These are phyloP conservation scores for Pythium sukuiense DNA, from an alignment of 352 stramenopile genomes.

Conservation along the genomic window DNA sequence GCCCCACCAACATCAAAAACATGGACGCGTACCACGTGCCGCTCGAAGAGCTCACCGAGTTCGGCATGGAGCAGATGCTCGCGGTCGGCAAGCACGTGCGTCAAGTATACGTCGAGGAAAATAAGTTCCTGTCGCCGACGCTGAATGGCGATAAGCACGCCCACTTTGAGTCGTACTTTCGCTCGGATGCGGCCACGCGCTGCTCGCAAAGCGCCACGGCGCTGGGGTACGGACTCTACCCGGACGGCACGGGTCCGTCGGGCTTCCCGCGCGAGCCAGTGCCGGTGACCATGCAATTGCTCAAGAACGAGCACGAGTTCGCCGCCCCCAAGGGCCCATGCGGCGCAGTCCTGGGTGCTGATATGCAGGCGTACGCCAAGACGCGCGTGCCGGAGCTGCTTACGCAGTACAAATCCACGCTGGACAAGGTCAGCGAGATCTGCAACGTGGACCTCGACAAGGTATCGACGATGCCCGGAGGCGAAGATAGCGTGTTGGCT, in stretches of 20 bases:
- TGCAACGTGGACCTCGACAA: conserved; percentile 63
- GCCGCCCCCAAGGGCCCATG: conserved; percentile 80
- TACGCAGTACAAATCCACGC: conserved; percentile 47
- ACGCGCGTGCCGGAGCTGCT: conserved; percentile 61
- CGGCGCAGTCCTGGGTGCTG: conserved; percentile 41
- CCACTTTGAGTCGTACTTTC: conserved; percentile 87
- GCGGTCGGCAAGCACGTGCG: conserved; percentile 68
- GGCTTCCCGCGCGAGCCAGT: conserved; percentile 74
- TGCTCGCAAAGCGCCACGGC: conserved; percentile 79
- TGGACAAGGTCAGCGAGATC: conserved; percentile 51
- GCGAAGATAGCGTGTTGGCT: conserved; percentile 72
- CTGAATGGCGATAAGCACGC: conserved; percentile 70
- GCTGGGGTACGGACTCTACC: conserved; percentile 77
- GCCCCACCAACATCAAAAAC: conserved; percentile 68
- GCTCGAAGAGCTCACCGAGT: conserved; percentile 78
- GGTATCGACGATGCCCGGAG: conserved; percentile 51
- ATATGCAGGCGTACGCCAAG: conserved; percentile 60
- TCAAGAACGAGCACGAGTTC: conserved; percentile 85
- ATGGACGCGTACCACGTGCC: conserved; percentile 77
- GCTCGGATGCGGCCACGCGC: conserved; percentile 73
- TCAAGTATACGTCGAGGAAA: conserved; percentile 63
- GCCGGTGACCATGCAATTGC: conserved; percentile 82
- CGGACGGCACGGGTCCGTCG: conserved; percentile 66
- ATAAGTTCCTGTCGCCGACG: conserved; percentile 65
- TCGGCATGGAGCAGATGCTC: conserved; percentile 79